A percentile compares a stretch with the other conserved stretches of the same genome.
Conservation (phyloP, 2,329 filamentous ascomycete genomes). For the Ophiosphaerella herpotricha region DNA sequence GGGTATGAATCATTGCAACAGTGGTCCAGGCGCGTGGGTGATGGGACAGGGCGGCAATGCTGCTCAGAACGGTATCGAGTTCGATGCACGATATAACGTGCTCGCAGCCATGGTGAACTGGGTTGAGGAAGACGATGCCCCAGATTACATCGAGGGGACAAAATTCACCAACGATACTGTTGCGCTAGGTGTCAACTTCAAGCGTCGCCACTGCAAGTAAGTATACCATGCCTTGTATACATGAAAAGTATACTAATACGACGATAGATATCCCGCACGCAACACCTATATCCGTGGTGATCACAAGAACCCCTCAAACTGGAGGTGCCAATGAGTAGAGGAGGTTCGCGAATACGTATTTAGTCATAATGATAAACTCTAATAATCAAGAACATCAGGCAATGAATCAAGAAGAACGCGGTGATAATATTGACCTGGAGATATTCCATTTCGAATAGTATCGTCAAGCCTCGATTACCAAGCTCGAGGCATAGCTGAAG, state of each 20-base stretch:
- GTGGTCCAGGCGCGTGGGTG: conserved; percentile 51
- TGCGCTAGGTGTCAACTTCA: conserved; percentile 49
- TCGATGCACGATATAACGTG: conserved; percentile 19
- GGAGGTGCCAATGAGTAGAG: not conserved
- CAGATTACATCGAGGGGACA: conserved; percentile 39
- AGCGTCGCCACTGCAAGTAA: conserved; percentile 53
- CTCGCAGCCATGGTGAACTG: conserved; percentile 52
- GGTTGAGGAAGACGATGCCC: conserved; percentile 48
- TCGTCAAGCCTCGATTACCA: not conserved
- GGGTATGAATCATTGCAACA: conserved; percentile 58
- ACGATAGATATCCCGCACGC: too few species aligned
- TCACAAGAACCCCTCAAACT: too few species aligned
- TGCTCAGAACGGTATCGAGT: conserved; percentile 21
- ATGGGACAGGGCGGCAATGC: conserved; percentile 32
- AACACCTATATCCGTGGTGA: too few species aligned
- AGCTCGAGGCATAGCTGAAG: conserved; percentile 6
- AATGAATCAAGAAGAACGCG: too few species aligned
- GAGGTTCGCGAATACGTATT: not conserved
- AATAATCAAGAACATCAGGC: too few species aligned
- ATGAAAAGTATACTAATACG: too few species aligned
- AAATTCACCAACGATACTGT: conserved; percentile 46
- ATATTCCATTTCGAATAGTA: not conserved
- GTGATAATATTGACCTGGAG: too few species aligned
- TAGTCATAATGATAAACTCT: not conserved
- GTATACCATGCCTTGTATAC: too few species aligned